Evolutionary conservation across 768 basidiomycete species (phyloP), one percentile per base, ranked within the genome.

Genomic region (Sutorius australiensis): DNA sequence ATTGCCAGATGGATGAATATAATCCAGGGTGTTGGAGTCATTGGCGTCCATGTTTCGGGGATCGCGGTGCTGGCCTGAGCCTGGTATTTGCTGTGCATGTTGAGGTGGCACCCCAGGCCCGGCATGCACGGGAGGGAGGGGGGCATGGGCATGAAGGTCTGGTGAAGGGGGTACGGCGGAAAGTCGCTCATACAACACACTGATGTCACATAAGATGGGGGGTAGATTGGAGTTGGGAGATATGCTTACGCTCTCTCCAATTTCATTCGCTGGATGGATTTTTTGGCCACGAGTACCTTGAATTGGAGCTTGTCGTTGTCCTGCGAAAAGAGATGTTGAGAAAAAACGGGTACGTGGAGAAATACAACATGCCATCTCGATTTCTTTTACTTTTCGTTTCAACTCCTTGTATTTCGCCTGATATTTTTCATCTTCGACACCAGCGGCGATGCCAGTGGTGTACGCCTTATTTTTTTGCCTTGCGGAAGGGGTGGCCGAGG

Each of bases 281-380:
- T 83, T 70, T 88, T 92, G 30, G 89, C 82, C 65, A 85, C 78
- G 28, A 89, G 74, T 34, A 91, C 82, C 68, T 90, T 89, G 77
- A 84, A 82, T 66, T 87, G 81, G 54, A 93, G 79, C 72, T 86
- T 90, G 77, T 92, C 91, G 71, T 93, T 93, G 72, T 92, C 89
- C 91, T 93, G 65, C 38, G 62, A 44, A 40, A 8, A 49, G 46
- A 57, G 30, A 50, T 30, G 1, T 46, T 14, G 17, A 51, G 32
- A 58, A 47, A 44, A 34, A 49, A 47, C 34, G 54, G 42, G 44
- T 13, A 36, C 38, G 43, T 24, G 21, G 17, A 37, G 32, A 28
- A 33, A 38, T 16, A 39, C 9, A 60, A 80, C 86, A 61, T 55
- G 90, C 91, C 31, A 77, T 70, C 73, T 93, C 91, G 58, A 92